These are phyloP conservation scores for Suillus tomentosus DNA, from an alignment of 768 basidiomycete species.

Conservation along the genomic window DNA sequence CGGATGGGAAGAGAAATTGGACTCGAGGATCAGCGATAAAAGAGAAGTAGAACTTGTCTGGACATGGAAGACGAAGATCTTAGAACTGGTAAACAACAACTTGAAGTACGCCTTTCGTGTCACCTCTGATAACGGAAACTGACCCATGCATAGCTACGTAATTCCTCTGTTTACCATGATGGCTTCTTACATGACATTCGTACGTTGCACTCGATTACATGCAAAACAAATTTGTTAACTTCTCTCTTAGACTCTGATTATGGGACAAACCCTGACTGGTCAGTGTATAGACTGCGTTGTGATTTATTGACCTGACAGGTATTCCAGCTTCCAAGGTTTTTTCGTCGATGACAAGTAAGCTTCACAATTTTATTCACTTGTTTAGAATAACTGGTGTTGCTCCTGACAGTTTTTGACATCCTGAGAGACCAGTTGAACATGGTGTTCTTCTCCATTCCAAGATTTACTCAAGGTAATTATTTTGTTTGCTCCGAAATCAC, in stretches of 20 bases:
- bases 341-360: constrained; percentile 37
- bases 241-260: constrained; percentile 17
- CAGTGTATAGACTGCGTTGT: background rate
- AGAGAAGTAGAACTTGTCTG: constrained; percentile 62
- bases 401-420: constrained; percentile 55
- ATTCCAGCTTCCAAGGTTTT: constrained; percentile 39
- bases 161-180: constrained; percentile 70
- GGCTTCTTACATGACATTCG: constrained; percentile 60
- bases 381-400: background rate
- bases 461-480: constrained; percentile 24
- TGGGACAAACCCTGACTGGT: constrained; percentile 19
- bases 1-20: constrained; percentile 62
- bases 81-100: constrained; percentile 45
- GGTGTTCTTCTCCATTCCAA: constrained; percentile 36
- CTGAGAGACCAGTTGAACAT: constrained; percentile 50
- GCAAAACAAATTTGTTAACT: background rate
- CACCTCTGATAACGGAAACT: background rate
- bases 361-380: background rate
- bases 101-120: constrained; percentile 14
- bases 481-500: constrained; percentile 4
- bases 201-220: constrained; percentile 30
- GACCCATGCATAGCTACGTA: constrained; percentile 42
- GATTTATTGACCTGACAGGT: constrained; percentile 11
- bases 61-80: constrained; percentile 54
- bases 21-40: constrained; percentile 51